Evolutionary conservation across 2,329 filamentous ascomycete species (phyloP), one percentile per base, ranked within the genome.

Genomic region (Botrytis deweyae): DNA sequence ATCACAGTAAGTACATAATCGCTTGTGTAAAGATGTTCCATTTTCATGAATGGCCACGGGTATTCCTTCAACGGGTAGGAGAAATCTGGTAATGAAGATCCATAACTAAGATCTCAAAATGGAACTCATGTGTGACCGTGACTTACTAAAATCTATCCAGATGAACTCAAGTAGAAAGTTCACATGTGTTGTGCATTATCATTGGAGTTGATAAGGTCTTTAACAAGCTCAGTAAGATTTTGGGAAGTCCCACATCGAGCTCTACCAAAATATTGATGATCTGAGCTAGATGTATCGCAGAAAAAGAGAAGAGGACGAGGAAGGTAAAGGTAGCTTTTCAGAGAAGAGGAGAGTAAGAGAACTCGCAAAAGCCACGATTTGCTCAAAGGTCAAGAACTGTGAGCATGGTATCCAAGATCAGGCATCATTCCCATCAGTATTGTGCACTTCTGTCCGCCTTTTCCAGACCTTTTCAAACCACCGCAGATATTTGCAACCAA

Each of bases 101-200:
- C 2, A 12, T 12, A 7, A 38, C 1, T 3, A 25, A 36, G 7
- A n/a, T 3, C 59, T 38, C 9, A 4, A 40, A 14, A 14, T 10
- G 2, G 6, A 61, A 61, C 1, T 61, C 1, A 61, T 25, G 18
- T 8, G 38, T 38, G 8, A 38, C 14, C 25, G 9, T 61, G 33
- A 59, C 29, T 33, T 22, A 2, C 16, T 36, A 59, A 36, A 22
- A 4, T 33, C 9, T 8, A 36, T 18, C 1, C 18, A 10, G 18
- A 61, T 12, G 22, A 4, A 36, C 1, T 10, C 0, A 3, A 7
- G 7, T 22, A 29, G 33, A 36, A 5, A 22, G 1, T 2, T 20
- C 33, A 12, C 8, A 36, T 61, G 8, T 33, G 9, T 4, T 18
- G 58, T 36, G 33, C 7, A 18, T 33, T 3, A 10, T 36, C 16